phyloP scores from a whole-genome alignment of 208 protist species.

The Zelonia costaricensis region DNA sequence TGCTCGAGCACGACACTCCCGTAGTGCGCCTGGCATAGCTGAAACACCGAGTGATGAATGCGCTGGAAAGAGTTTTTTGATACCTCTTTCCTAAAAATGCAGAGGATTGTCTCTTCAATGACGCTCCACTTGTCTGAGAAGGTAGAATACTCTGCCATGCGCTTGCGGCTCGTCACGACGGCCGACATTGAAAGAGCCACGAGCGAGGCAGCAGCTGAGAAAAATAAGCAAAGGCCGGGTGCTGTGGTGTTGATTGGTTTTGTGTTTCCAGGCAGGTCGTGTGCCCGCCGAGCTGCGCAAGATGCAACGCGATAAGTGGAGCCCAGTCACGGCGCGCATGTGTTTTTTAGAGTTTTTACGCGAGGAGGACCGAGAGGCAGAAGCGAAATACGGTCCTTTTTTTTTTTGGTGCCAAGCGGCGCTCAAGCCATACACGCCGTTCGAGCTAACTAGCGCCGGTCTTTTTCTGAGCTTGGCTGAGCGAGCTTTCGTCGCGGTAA shows the following conservation, averaged over 20 bases:
- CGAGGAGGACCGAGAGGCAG: too few relatives aligned
- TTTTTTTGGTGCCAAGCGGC: too few relatives aligned
- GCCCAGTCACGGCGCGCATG: too few relatives aligned
- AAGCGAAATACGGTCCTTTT: too few relatives aligned
- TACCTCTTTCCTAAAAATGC: slow-evolving; percentile 47
- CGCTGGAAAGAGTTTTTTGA: slow-evolving; percentile 73
- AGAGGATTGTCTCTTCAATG: slow-evolving; percentile 50
- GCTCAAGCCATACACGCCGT: too few relatives aligned
- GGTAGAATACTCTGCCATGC: slow-evolving; percentile 26
- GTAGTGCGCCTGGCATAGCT: slow-evolving; percentile 55
- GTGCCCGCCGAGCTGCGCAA: too few relatives aligned
- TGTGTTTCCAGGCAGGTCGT: too few relatives aligned
- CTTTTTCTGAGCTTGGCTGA: too few relatives aligned
- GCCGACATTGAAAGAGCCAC: slow-evolving; percentile 9
- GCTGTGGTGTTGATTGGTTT: not conserved
- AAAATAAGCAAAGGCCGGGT: not conserved
- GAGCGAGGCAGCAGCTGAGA: slow-evolving; percentile 8
- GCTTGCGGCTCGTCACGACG: slow-evolving; percentile 21
- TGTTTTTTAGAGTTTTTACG: too few relatives aligned
- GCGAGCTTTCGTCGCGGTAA: too few relatives aligned
- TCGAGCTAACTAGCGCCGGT: too few relatives aligned
- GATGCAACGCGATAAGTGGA: too few relatives aligned
- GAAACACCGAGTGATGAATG: slow-evolving; percentile 77
- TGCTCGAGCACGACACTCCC: slow-evolving; percentile 42
- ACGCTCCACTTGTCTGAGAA: slow-evolving; percentile 64